These are phyloP conservation scores for Carallia brachiata DNA, from an alignment of 345 rosid species.

Conservation along the genomic window DNA sequence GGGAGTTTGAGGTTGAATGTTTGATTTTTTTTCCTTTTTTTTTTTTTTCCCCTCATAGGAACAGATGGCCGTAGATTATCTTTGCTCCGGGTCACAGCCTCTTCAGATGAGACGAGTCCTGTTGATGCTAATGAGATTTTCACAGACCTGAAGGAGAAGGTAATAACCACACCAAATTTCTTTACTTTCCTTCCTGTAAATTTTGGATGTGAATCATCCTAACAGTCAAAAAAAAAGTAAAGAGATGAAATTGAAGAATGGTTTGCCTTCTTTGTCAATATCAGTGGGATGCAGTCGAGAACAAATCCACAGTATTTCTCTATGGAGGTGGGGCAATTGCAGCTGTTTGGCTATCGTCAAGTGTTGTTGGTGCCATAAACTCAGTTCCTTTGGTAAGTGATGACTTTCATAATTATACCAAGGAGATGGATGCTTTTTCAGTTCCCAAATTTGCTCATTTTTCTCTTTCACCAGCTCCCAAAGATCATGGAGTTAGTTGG, in stretches of 20 bases:
- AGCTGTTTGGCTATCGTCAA: slow-evolving; percentile 87
- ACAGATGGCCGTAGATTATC: slow-evolving; percentile 53
- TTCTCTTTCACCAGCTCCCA: slow-evolving; percentile 58
- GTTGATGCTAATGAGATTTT: slow-evolving; percentile 67
- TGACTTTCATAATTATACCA: background rate
- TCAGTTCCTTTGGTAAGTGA: slow-evolving; percentile 81
- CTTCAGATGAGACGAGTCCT: slow-evolving; percentile 57
- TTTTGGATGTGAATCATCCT: background rate
- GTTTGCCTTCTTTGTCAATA: slow-evolving; percentile 12
- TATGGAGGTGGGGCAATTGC: slow-evolving; percentile 96
- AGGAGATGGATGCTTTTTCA: background rate
- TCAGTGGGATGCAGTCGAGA: slow-evolving; percentile 94
- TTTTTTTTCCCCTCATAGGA: background rate
- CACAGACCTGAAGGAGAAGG: slow-evolving; percentile 91
- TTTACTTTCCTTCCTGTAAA: background rate
- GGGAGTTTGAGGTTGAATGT: background rate
- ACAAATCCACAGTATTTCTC: slow-evolving; percentile 80
- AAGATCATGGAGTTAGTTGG: slow-evolving; percentile 95
- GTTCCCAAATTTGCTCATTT: background rate
- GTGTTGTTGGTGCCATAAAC: slow-evolving; percentile 85
- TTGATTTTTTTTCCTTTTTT: background rate
- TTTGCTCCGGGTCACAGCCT: slow-evolving; percentile 55
- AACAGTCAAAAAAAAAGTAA: background rate
- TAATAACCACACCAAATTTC: slow-evolving; percentile 20
- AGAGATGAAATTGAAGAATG: slow-evolving; percentile 3